These are phyloP conservation scores for Fonsecaea nubica DNA, from an alignment of 2,329 filamentous ascomycete species.

Conservation along the genomic window DNA sequence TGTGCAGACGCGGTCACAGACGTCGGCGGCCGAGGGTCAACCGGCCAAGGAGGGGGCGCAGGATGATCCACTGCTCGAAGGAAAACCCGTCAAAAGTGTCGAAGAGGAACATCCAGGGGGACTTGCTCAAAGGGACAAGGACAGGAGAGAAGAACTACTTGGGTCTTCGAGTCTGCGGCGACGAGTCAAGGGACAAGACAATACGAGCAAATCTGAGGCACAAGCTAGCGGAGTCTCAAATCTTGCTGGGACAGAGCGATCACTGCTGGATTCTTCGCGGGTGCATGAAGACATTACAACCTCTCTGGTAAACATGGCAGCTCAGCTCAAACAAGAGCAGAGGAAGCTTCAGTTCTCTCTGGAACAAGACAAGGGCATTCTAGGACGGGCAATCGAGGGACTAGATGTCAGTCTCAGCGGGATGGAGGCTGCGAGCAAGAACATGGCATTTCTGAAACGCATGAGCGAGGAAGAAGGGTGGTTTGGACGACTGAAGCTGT, in stretches of 20 bases:
- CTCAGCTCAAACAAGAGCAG: slow-evolving; percentile 47
- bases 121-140: slow-evolving; percentile 14
- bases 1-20: slow-evolving; percentile 23
- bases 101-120: neutral
- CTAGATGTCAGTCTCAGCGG: slow-evolving; percentile 77
- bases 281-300: slow-evolving; percentile 84
- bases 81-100: slow-evolving; percentile 21
- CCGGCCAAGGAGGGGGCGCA: neutral
- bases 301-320: slow-evolving; percentile 81
- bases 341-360: slow-evolving; percentile 37
- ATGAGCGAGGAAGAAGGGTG: slow-evolving; percentile 90
- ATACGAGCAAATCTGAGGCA: slow-evolving; percentile 23
- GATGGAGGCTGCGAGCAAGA: slow-evolving; percentile 75
- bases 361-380: slow-evolving; percentile 66
- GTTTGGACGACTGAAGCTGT: slow-evolving; percentile 83
- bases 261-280: slow-evolving; percentile 75
- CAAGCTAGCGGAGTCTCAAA: slow-evolving; percentile 44
- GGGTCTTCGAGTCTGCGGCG: slow-evolving; percentile 37
- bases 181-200: slow-evolving; percentile 23
- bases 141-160: slow-evolving; percentile 21
- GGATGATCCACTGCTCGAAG: slow-evolving; percentile 25
- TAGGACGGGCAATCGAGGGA: slow-evolving; percentile 73
- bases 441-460: slow-evolving; percentile 76
- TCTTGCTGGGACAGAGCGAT: slow-evolving; percentile 65
- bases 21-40: neutral